Evolutionary conservation across 2,329 filamentous ascomycete species (phyloP).

Genomic region (Onygenales sp.): DNA sequence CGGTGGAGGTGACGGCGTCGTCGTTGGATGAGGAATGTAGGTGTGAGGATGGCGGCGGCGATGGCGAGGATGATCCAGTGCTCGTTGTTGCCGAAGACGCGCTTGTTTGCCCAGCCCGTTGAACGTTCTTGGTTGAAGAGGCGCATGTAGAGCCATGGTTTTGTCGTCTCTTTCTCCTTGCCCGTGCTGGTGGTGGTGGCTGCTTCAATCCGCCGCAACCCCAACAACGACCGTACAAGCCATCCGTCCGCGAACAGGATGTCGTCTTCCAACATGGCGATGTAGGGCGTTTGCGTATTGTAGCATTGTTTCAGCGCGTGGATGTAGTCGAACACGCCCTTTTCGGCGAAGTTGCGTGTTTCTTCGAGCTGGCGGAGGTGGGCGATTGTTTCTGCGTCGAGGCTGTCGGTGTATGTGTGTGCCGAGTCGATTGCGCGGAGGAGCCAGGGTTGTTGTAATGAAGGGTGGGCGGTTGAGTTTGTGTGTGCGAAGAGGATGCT

Average conservation of each 20-base stretch:
- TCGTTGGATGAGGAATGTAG: neutral
- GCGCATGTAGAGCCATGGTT: slow-evolving; percentile 12
- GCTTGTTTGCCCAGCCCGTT: slow-evolving; percentile 7
- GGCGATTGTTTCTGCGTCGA: neutral
- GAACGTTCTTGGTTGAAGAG: slow-evolving; percentile 15
- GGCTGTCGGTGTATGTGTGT: neutral
- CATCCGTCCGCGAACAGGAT: slow-evolving; percentile 38
- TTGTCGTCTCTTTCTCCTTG: neutral
- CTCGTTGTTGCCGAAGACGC: slow-evolving; percentile 8
- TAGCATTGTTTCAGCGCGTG: slow-evolving; percentile 33
- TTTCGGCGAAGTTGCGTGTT: slow-evolving; percentile 19
- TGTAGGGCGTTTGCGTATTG: slow-evolving; percentile 27
- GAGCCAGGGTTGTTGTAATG: slow-evolving; percentile 13
- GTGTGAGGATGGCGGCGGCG: neutral
- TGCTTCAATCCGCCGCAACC: slow-evolving; percentile 7
- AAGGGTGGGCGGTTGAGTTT: slow-evolving; percentile 9
- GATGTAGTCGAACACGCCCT: slow-evolving; percentile 35
- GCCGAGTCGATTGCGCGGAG: slow-evolving; percentile 1
- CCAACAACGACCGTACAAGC: slow-evolving; percentile 32
- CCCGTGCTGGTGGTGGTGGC: slow-evolving; percentile 1
- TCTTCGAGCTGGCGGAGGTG: slow-evolving; percentile 9
- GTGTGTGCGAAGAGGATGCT: slow-evolving; percentile 14
- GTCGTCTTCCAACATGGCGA: slow-evolving; percentile 39
- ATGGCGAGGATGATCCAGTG: slow-evolving; percentile 1
- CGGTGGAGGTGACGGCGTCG: neutral